These are phyloP conservation scores for Hypomontagnella submonticulosa DNA, from an alignment of 495 filamentous ascomycete species.

Conservation along the genomic window DNA sequence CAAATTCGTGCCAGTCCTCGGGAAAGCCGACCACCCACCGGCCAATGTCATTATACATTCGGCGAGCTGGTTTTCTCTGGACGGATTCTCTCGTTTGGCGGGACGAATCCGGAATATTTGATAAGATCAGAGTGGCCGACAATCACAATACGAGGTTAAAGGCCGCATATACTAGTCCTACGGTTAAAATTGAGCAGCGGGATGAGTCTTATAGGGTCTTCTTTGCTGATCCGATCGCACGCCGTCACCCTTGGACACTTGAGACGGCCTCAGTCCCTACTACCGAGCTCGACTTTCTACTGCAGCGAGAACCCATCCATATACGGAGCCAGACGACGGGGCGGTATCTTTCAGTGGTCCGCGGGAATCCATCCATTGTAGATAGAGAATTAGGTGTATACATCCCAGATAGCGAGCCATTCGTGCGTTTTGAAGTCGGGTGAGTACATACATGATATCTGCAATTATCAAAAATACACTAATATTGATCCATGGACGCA, in stretches of 20 bases:
- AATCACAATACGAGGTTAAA: neutral
- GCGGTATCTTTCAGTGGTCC: too few relatives aligned
- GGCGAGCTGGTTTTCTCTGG: neutral
- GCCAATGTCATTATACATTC: neutral
- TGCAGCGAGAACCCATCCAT: neutral
- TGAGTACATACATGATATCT: too few relatives aligned
- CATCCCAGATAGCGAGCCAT: too few relatives aligned
- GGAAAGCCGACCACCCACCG: neutral
- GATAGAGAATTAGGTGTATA: too few relatives aligned
- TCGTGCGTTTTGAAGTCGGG: too few relatives aligned
- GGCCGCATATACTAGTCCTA: too few relatives aligned
- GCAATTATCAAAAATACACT: neutral
- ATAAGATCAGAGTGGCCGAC: neutral
- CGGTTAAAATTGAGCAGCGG: neutral
- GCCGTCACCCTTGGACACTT: neutral
- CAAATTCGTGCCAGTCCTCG: too few relatives aligned
- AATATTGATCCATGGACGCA: neutral
- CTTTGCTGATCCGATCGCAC: slow-evolving; percentile 1
- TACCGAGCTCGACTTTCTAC: neutral
- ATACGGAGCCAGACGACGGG: neutral
- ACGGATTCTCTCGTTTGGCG: too few relatives aligned
- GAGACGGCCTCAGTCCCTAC: neutral
- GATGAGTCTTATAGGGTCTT: neutral
- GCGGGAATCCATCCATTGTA: too few relatives aligned
- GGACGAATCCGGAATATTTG: too few relatives aligned